These are phyloP conservation scores for Aquilaria agallochum DNA, from an alignment of 441 rosid species.

Conservation along the genomic window DNA sequence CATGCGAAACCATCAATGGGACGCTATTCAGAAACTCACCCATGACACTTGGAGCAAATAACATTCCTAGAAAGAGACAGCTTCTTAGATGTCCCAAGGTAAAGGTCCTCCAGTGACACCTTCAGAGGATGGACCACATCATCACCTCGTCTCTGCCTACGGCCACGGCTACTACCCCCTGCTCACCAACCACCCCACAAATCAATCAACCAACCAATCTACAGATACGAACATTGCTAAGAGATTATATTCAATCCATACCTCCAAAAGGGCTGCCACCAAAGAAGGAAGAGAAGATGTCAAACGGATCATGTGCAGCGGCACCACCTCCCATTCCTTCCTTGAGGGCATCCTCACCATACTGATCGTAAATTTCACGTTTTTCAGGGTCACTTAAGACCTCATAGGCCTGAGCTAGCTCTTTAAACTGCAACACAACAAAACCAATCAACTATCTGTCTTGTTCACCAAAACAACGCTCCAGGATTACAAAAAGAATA, in stretches of 20 bases:
- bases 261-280: slow-evolving; percentile 77
- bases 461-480: too few species aligned
- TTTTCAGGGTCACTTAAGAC: slow-evolving; percentile 89
- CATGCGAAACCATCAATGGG: neutral
- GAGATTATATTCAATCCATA: slow-evolving; percentile 11
- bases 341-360: slow-evolving; percentile 96
- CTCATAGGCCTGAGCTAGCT: slow-evolving; percentile 96
- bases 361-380: slow-evolving; percentile 88
- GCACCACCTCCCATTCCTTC: slow-evolving; percentile 77
- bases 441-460: neutral
- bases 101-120: slow-evolving; percentile 69
- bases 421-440: slow-evolving; percentile 62
- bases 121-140: slow-evolving; percentile 76
- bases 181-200: slow-evolving; percentile 1
- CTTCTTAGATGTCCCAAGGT: slow-evolving; percentile 67
- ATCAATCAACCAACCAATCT: neutral
- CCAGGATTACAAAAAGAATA: too few species aligned
- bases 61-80: slow-evolving; percentile 73
- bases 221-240: too few species aligned
- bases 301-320: slow-evolving; percentile 74
- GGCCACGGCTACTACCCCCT: slow-evolving; percentile 71
- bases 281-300: slow-evolving; percentile 78
- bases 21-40: slow-evolving; percentile 33
- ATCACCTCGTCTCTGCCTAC: slow-evolving; percentile 79
- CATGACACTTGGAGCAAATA: slow-evolving; percentile 66